phyloP scores from a whole-genome alignment of 192 early-diverging fungal genomes.

The Podila verticillata region DNA sequence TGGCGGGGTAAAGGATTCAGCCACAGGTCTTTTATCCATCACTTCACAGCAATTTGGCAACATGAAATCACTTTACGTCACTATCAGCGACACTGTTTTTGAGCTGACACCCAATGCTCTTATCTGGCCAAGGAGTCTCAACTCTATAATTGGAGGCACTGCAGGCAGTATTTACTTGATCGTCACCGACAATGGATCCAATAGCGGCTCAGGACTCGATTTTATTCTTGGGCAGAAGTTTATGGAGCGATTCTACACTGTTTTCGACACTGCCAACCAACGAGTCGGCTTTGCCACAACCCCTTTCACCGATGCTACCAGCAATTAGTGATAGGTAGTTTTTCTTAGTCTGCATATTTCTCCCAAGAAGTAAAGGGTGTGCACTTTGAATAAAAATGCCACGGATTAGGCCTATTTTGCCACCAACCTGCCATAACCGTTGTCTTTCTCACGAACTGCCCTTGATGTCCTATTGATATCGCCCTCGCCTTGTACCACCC shows the following conservation, averaged over 20 bases:
- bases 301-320: not conserved
- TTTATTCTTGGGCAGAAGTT: not conserved
- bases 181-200: not conserved
- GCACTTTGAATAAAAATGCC: no score
- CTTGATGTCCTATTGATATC: no score
- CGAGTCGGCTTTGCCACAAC: conserved; percentile 5
- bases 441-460: no score
- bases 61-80: conserved; percentile 4
- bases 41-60: conserved; percentile 1
- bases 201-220: not conserved
- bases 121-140: conserved; percentile 8
- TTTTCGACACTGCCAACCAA: not conserved
- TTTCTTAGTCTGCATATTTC: no score
- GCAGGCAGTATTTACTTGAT: conserved; percentile 13
- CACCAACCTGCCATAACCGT: no score
- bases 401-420: no score
- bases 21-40: not conserved
- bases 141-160: conserved; percentile 5
- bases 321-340: not conserved
- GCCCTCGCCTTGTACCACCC: no score
- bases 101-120: conserved; percentile 8
- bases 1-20: not conserved
- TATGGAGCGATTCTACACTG: conserved; percentile 2
- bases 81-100: not conserved
- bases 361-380: no score